Evolutionary conservation across 768 basidiomycete genomes (phyloP), one percentile per base, ranked within the genome.

Genomic region (Amanita jacksonii): DNA sequence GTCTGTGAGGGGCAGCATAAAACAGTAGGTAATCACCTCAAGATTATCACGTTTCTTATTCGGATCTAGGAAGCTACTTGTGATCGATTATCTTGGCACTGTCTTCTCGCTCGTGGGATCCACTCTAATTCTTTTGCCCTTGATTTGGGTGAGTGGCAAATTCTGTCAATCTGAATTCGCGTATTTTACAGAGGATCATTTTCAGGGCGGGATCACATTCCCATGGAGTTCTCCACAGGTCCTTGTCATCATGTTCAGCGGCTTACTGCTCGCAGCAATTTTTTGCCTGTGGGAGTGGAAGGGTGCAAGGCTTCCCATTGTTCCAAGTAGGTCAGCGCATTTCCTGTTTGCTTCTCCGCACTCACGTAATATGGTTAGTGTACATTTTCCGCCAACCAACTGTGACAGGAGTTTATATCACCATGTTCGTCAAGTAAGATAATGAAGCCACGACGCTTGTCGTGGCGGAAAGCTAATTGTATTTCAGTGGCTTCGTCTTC

Each of bases 211-310:
- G 0, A 72, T 79, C 0, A 77, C 77, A 1, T 85, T 84, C 51
- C 70, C 82, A 1, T 87, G 85, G 86, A 63, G 57, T 5, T 85
- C 81, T 0, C 72, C 81, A 0, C 65, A 75, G 1, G 79, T 90
- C 42, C 57, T 85, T 25, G 78, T 66, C 0, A 73, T 78, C 1
- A 58, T 85, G 5, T 58, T 74, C 39, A 69, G 76, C 0, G 79
- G 83, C 0, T 44, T 79, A 16, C 40, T 74, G 0, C 70, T 79
- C 9, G 60, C 77, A 5, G 60, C 51, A 0, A 35, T 83, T 3
- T 89, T 87, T 57, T 72, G 83, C 38, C 43, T 76, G 28, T 85
- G 80, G 71, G 85, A 89, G 60, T 79, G 79, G 73, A 81, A 76
- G 57, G 66, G 78, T 1, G 80, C 83, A 1, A 62, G 60, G n/a